phyloP scores from a whole-genome alignment of 2,329 filamentous ascomycete genomes.

The Ophiostoma perfectum region DNA sequence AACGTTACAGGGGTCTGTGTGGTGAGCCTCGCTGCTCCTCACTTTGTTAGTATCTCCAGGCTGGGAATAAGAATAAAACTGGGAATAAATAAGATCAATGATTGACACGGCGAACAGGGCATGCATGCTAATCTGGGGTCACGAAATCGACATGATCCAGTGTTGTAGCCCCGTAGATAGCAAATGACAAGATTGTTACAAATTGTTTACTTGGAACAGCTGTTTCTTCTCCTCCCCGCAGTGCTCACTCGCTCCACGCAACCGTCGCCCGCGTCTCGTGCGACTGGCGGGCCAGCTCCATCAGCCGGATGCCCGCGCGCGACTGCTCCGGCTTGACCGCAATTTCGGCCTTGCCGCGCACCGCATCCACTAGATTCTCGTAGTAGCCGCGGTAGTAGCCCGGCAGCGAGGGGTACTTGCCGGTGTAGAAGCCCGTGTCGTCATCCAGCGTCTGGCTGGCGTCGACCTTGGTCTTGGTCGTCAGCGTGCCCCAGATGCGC shows the following conservation, averaged over 20 bases:
- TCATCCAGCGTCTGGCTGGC: conserved; percentile 31
- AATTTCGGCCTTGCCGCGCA: conserved; percentile 37
- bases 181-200: background rate
- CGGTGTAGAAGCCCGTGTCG: conserved; percentile 33
- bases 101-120: background rate
- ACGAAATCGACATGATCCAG: no score
- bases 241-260: conserved; percentile 20
- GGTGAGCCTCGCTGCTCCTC: background rate
- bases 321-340: conserved; percentile 36
- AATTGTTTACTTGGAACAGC: no score
- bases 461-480: conserved; percentile 30
- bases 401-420: conserved; percentile 36
- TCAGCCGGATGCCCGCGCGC: conserved; percentile 37
- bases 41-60: no score
- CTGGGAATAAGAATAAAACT: background rate
- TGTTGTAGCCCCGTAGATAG: no score
- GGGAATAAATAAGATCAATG: background rate
- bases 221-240: background rate
- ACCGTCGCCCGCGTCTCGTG: conserved; percentile 23
- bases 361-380: conserved; percentile 38
- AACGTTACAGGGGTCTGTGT: background rate
- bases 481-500: conserved; percentile 36
- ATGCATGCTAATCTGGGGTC: background rate
- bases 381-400: conserved; percentile 41
- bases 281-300: conserved; percentile 39